Evolutionary conservation across 768 basidiomycete species (phyloP).

Genomic region (Dioszegia aurantiaca): DNA sequence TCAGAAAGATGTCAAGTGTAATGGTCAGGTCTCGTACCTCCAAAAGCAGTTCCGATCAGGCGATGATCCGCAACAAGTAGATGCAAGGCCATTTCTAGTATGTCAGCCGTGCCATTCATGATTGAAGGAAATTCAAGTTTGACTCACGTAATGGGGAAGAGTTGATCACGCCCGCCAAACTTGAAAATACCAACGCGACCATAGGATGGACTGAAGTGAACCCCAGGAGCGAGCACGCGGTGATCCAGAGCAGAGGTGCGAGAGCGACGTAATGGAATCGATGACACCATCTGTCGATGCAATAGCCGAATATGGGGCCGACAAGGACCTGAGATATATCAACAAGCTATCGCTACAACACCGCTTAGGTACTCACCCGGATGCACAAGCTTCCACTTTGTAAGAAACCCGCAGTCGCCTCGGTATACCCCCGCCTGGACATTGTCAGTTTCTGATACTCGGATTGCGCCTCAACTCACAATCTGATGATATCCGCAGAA

Average conservation of each 20-base stretch:
- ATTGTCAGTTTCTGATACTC: background rate
- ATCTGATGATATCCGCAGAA: background rate
- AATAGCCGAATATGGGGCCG: background rate
- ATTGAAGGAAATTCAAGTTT: background rate
- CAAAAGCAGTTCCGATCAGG: slow-evolving; percentile 2
- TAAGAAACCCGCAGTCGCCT: slow-evolving; percentile 3
- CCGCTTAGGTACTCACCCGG: background rate
- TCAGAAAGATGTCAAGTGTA: background rate
- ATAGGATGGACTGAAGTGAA: background rate
- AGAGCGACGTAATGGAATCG: slow-evolving; percentile 4
- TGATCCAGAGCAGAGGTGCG: slow-evolving; percentile 1
- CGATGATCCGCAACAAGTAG: slow-evolving; percentile 2
- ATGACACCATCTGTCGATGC: slow-evolving; percentile 1
- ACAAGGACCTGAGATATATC: background rate
- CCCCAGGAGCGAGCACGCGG: background rate
- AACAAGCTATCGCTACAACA: background rate
- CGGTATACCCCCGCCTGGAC: background rate
- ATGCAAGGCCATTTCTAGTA: slow-evolving; percentile 6
- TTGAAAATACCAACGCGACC: background rate
- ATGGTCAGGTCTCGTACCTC: background rate
- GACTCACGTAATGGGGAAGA: slow-evolving; percentile 1
- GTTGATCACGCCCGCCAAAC: slow-evolving; percentile 4
- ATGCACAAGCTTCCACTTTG: background rate
- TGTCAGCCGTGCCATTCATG: too few relatives aligned
- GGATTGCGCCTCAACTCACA: too few relatives aligned